Evolutionary conservation across 2,329 filamentous ascomycete species (phyloP).

Genomic region (Hymenoscyphus fraxineus): DNA sequence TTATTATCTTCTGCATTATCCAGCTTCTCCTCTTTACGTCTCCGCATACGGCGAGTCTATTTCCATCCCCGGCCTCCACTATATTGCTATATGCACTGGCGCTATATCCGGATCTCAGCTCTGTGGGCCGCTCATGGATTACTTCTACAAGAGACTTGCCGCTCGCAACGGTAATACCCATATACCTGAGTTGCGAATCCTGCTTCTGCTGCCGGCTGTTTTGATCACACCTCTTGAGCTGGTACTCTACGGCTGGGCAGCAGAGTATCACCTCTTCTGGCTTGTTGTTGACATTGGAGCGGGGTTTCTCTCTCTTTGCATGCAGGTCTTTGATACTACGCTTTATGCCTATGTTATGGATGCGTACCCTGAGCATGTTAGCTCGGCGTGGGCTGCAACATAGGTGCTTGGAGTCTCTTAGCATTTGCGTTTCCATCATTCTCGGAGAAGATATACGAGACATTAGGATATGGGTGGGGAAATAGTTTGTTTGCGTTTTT

Average conservation of each 20-base stretch:
- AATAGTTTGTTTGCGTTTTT: constrained; percentile 33
- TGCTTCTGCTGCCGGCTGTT: constrained; percentile 51
- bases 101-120: not conserved
- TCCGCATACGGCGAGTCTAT: not conserved
- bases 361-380: constrained; percentile 36
- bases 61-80: not conserved
- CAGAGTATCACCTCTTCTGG: constrained; percentile 48
- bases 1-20: not conserved
- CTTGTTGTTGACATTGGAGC: constrained; percentile 53
- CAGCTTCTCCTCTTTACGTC: not conserved
- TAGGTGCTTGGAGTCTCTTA: constrained; percentile 22
- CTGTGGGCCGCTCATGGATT: not conserved
- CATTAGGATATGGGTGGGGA: constrained; percentile 36
- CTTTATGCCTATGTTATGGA: constrained; percentile 49
- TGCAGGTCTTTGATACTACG: constrained; percentile 26
- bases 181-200: constrained; percentile 57
- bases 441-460: constrained; percentile 29
- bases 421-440: constrained; percentile 36
- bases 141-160: not conserved
- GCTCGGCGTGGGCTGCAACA: constrained; percentile 38
- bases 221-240: constrained; percentile 52
- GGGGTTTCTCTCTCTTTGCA: constrained; percentile 45
- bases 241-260: constrained; percentile 55
- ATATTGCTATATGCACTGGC: not conserved
- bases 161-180: constrained; percentile 35